Evolutionary conservation across 78 protist species (phyloP), one percentile per base, ranked within the genome.

Genomic region (Dictyostelium capitatum): DNA sequence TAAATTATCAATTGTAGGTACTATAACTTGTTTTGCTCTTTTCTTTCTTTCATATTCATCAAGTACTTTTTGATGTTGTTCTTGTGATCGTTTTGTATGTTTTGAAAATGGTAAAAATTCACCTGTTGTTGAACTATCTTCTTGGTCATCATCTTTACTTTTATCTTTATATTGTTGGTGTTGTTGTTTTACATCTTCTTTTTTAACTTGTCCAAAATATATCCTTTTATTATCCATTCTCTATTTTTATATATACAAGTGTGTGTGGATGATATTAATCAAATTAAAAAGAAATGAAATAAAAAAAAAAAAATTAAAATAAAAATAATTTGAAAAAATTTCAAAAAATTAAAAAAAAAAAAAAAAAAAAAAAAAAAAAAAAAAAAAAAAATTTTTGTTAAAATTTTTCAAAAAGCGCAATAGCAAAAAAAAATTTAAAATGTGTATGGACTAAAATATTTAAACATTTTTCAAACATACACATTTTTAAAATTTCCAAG

Each of bases 31-130:
- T 48, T 59, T 80, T 6, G 87, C 47, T 51, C 81, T 43, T 53
- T 80, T 90, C 56, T 80, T 90, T 23, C 47, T 80, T 32, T 90
- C 95, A 48, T 53, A 32, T 10, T 90, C 95, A 32, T 90, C 95
- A 0, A 70, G 28, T 28, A 17, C 15, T 32, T 50, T 23, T 57
- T 74, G 81, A 50, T 80, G 80, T 77, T n/a, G 69, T 14, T 64
- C 57, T 75, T 77, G 84, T 77, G 93, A 87, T 62, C 69, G 48
- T 65, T 77, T 41, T 20, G 84, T 37, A 19, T 75, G 43, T 64
- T 77, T 87, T 77, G 84, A 77, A 51, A 87, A 87, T 64, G 92
- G 92, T 74, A 85, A 59, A 48, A 85, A 85, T 57, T 62, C 69
- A 37, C 43, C 43, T 37, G 43, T 2, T 37, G 43, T 2, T 50